phyloP scores from a whole-genome alignment of 2,329 filamentous ascomycete genomes.

The Exophiala sp. region DNA sequence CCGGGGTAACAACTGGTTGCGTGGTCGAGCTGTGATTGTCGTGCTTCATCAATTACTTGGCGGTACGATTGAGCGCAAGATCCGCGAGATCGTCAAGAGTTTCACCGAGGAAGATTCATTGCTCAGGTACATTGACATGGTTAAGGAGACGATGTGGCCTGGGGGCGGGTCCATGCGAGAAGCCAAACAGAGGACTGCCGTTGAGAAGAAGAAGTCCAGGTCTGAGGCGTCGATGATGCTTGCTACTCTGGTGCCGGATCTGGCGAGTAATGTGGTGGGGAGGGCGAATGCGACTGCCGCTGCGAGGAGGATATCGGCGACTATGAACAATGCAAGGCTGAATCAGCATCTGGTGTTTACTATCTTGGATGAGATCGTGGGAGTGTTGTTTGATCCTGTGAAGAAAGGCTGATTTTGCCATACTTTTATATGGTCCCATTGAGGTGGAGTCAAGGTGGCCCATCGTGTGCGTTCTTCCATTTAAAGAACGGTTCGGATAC shows the following conservation, averaged over 20 bases:
- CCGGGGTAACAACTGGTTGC: conserved; percentile 93
- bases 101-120: conserved; percentile 75
- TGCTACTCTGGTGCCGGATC: conserved; percentile 81
- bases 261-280: conserved; percentile 90
- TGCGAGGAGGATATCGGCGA: conserved; percentile 82
- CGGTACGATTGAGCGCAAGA: conserved; percentile 92
- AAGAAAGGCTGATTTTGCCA: conserved; percentile 9
- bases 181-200: conserved; percentile 56
- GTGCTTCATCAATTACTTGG: conserved; percentile 93
- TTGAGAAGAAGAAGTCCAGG: conserved; percentile 74
- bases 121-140: conserved; percentile 67
- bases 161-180: conserved; percentile 45
- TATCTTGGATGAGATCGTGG: conserved; percentile 66
- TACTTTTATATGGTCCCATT: no score
- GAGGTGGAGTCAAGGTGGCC: no score
- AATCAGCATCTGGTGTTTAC: conserved; percentile 73
- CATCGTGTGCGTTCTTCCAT: no score
- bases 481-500: no score
- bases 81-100: conserved; percentile 75
- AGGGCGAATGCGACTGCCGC: conserved; percentile 87
- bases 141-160: conserved; percentile 81
- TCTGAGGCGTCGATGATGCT: conserved; percentile 87
- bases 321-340: conserved; percentile 82
- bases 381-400: conserved; percentile 55
- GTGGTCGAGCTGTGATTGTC: conserved; percentile 90